Evolutionary conservation across 2,329 filamentous ascomycete species (phyloP).

Genomic region (Daldinia eschscholtzii): DNA sequence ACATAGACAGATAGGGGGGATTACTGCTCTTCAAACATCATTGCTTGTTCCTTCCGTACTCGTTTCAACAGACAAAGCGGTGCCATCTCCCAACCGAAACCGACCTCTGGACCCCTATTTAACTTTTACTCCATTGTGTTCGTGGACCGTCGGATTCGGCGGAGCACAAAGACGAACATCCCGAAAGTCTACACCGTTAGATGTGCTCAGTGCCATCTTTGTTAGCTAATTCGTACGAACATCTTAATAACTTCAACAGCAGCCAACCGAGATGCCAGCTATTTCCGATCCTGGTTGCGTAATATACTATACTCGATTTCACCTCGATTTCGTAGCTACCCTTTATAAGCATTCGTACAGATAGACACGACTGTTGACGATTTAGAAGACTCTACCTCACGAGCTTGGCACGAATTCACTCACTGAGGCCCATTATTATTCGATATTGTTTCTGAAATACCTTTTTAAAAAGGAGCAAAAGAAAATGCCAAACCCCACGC

Average conservation of each 20-base stretch:
- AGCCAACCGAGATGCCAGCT: not conserved
- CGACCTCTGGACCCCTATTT: conserved; percentile 1
- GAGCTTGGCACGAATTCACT: not conserved
- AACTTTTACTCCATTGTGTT: conserved; percentile 14
- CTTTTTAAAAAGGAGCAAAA: not conserved
- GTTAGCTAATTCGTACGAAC: conserved; percentile 14
- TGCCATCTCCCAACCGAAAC: conserved; percentile 12
- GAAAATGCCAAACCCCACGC: not conserved
- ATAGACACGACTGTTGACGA: not conserved
- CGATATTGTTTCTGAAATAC: not conserved
- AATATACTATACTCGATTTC: not conserved
- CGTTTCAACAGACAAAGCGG: conserved; percentile 20
- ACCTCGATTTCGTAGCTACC: not conserved
- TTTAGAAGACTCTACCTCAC: too few species aligned
- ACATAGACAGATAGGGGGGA: not conserved
- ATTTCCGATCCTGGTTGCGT: not conserved
- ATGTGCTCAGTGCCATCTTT: conserved; percentile 17
- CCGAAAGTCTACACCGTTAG: not conserved
- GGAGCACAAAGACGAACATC: conserved; percentile 27
- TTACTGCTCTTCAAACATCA: not conserved
- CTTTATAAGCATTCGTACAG: not conserved
- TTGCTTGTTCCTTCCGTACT: conserved; percentile 6
- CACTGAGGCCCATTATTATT: not conserved
- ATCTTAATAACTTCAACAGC: conserved; percentile 7
- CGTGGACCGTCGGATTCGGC: conserved; percentile 30